These are phyloP conservation scores for Coleophoma crateriformis DNA, from an alignment of 2,329 filamentous ascomycete genomes.

Conservation along the genomic window DNA sequence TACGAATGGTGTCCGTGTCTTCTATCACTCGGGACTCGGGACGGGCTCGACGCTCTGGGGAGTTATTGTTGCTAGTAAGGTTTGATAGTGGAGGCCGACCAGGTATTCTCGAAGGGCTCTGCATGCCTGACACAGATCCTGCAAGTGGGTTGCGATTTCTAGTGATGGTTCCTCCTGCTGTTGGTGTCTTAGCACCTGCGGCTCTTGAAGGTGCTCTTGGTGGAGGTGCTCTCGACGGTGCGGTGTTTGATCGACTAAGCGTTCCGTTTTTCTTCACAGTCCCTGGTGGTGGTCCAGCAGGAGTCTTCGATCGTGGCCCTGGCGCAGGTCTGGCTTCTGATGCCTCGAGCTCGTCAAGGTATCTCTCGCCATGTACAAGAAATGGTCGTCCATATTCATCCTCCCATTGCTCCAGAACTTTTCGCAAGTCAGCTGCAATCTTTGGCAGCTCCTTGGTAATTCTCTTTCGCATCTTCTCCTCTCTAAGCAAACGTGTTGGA, in stretches of 20 bases:
- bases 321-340: constrained; percentile 52
- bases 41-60: constrained; percentile 60
- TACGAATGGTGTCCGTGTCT: constrained; percentile 30
- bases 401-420: constrained; percentile 80
- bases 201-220: constrained; percentile 12
- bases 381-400: constrained; percentile 92
- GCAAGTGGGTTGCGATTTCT: constrained; percentile 18
- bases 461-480: constrained; percentile 98
- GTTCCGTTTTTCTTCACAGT: constrained; percentile 24
- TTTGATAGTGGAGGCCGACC: constrained; percentile 64
- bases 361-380: constrained; percentile 85
- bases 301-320: constrained; percentile 70
- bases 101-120: constrained; percentile 65
- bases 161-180: constrained; percentile 28
- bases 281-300: constrained; percentile 52
- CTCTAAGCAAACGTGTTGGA: constrained; percentile 84
- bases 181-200: constrained; percentile 46
- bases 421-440: constrained; percentile 76
- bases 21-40: constrained; percentile 18
- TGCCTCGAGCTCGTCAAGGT: constrained; percentile 76
- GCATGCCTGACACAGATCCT: constrained; percentile 20
- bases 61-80: constrained; percentile 69
- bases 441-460: constrained; percentile 96
- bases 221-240: constrained; percentile 17
- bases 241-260: constrained; percentile 21